Evolutionary conservation across 208 protist genomes (phyloP).

Genomic region (Leishmania tarentolae): DNA sequence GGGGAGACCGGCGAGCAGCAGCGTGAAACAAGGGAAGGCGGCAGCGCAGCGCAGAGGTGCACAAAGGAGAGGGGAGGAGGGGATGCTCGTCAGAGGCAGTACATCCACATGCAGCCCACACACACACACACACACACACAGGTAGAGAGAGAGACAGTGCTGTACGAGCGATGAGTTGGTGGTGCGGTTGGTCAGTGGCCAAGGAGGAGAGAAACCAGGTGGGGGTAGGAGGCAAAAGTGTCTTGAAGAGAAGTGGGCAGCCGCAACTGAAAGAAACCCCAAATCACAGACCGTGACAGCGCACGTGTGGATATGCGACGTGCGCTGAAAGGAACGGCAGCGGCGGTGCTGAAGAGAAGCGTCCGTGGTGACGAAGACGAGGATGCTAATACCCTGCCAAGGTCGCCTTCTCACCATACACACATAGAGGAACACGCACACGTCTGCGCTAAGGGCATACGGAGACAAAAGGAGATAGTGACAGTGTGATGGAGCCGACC

Average conservation of each 20-base stretch:
- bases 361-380: not conserved
- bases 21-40: not conserved
- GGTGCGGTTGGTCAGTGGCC: not conserved
- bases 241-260: too few species aligned
- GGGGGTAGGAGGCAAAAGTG: not conserved
- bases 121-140: too few species aligned
- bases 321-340: not conserved
- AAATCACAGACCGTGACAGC: not conserved
- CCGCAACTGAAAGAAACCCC: too few species aligned
- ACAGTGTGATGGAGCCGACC: not conserved
- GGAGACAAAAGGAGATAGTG: not conserved
- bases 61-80: not conserved
- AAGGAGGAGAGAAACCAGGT: not conserved
- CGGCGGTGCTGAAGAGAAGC: not conserved
- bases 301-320: not conserved
- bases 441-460: not conserved
- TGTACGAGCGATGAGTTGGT: too few species aligned
- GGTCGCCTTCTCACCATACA: not conserved
- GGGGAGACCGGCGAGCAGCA: not conserved
- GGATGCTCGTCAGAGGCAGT: too few species aligned
- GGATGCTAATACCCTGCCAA: not conserved
- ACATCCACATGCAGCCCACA: too few species aligned
- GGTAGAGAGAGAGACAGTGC: too few species aligned
- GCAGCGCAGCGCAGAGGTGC: not conserved
- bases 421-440: not conserved